A percentile compares a stretch with the other conserved stretches of the same genome.
Conservation (phyloP, 225 moss, liverwort and hornwort genomes). For the Neckera pumila region DNA sequence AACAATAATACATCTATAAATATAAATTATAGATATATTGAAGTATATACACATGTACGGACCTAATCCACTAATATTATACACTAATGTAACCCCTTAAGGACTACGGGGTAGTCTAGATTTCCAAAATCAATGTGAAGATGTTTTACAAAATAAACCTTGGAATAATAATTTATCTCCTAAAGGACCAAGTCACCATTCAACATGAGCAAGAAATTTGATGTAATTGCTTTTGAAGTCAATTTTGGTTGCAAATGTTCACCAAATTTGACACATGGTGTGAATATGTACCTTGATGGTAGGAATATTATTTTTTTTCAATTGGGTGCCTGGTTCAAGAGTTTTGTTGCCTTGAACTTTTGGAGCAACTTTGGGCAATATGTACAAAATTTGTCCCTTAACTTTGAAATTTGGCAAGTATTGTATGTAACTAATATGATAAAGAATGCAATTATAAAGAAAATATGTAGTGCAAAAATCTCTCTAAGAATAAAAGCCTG, state of each 20-base stretch:
- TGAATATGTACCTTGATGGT: rapidly evolving
- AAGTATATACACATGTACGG: not conserved
- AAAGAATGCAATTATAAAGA: not conserved
- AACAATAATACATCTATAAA: not conserved
- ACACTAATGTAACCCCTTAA: no score
- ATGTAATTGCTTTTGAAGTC: rapidly evolving
- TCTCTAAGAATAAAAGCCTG: not conserved
- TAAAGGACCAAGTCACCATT: not conserved
- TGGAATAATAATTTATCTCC: not conserved
- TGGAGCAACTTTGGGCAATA: rapidly evolving
- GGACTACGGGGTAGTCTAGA: rapidly evolving
- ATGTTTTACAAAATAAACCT: not conserved
- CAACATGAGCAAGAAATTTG: rapidly evolving
- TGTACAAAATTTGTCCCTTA: not conserved
- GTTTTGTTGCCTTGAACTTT: not conserved
- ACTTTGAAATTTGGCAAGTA: not conserved
- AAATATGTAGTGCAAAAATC: not conserved
- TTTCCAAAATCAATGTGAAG: no score
- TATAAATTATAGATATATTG: no score
- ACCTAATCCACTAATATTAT: not conserved
- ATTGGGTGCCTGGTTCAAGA: rapidly evolving
- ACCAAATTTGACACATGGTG: not conserved
- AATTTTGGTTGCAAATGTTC: not conserved
- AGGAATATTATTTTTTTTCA: not conserved
- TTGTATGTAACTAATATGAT: not conserved